Percentiles rank a stretch among this genome's conserved stretches.
Evolutionary conservation across 192 early-diverging fungal species (phyloP).

Genomic region (Backusella australiensis): DNA sequence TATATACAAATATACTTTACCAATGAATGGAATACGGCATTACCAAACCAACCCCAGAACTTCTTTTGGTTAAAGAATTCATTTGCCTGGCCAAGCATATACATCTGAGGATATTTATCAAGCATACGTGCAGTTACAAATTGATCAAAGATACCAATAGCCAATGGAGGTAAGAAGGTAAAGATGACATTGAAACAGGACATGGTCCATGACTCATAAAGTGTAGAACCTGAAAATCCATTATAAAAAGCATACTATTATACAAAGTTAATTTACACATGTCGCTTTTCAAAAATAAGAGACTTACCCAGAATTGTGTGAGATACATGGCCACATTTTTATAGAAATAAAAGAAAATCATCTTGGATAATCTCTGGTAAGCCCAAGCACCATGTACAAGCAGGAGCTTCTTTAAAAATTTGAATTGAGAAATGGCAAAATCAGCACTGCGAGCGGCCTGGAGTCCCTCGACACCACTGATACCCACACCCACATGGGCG

Average conservation of each 20-base stretch:
- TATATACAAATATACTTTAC: conserved; percentile 34
- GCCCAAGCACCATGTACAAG: conserved; percentile 98
- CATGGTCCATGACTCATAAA: conserved; percentile 98
- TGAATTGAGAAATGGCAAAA: conserved; percentile 98
- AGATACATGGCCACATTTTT: conserved; percentile 98
- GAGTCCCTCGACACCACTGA: conserved; percentile 92
- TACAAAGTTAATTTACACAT: neutral
- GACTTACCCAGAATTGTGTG: conserved; percentile 89
- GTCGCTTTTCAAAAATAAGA: neutral
- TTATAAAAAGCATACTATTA: conserved; percentile 79
- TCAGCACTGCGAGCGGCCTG: conserved; percentile 96
- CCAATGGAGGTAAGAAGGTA: conserved; percentile 91
- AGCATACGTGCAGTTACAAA: conserved; percentile 89
- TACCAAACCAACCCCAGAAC: conserved; percentile 92
- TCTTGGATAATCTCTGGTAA: conserved; percentile 91
- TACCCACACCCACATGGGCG: conserved; percentile 97
- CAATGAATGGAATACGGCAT: conserved; percentile 93
- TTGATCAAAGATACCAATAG: conserved; percentile 97
- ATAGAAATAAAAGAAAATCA: conserved; percentile 98
- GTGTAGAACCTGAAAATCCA: conserved; percentile 95
- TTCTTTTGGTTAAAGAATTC: conserved; percentile 82
- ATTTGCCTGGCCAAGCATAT: conserved; percentile 72
- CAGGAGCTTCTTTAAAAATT: conserved; percentile 89
- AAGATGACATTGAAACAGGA: conserved; percentile 94
- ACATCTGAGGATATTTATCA: conserved; percentile 97